Evolutionary conservation across 192 early-diverging fungal species (phyloP), one percentile per base, ranked within the genome.

Genomic region (Entomortierella beljakovae): DNA sequence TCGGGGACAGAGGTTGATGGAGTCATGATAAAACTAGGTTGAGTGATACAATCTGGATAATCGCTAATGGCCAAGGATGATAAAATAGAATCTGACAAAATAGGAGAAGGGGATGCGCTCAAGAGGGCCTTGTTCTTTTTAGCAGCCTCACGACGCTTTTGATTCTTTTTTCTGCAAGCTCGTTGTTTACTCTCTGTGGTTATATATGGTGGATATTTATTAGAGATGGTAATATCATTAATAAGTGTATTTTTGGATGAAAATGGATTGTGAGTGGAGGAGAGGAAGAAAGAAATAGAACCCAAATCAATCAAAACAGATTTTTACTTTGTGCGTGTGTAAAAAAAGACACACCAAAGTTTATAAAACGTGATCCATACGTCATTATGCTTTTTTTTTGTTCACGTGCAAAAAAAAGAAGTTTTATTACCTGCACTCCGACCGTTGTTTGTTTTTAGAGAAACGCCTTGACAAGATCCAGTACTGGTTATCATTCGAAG

Each of bases 161-260:
- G 57, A 33, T 64, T 74, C 63, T 74, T 74, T 60, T 67, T 74
- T 51, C 48, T 57, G 52, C 57, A 76, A 3, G 73, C 73, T 20
- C 73, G 64, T 32, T 31, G 37, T 48, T 57, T 76, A 34, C 65
- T 68, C 59, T 68, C 73, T 76, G 25, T 26, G 15, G 25, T 42
- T 28, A 7, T 33, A 59, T 22, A 16, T n/a, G n/a, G 13, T 13
- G 37, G 51, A n/a, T n/a, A n/a, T n/a, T n/a, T n/a, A n/a, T n/a
- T n/a, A 33, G 43, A 16, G 52, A 38, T 26, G 26, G 56, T 29
- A 22, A 31, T 16, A 7, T 28, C n/a, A 46, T 26, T 32, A 50
- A n/a, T 11, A 15, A 25, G 16, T 28, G 49, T 7, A 26, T 22
- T 35, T 3, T 33, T 55, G 29, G 29, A 63, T 11, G 35, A 2